Base-by-base conservation (phyloP, 1,284 basidiomycete species). In the Agroathelia rolfsii region DNA sequence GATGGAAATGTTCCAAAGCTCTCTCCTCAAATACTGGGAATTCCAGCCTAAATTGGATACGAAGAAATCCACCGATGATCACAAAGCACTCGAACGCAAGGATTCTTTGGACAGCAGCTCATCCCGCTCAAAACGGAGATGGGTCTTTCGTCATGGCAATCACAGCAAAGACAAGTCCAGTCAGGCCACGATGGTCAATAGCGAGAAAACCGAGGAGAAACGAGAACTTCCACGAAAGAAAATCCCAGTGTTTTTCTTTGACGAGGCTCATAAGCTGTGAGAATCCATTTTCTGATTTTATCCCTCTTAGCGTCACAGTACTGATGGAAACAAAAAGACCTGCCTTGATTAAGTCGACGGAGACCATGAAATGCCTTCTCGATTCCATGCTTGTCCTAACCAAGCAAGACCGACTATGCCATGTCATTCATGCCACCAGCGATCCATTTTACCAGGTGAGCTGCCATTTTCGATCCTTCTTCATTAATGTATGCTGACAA, bases 391-490 rank as follows among this genome's bases (percentile, higher is more conserved):
- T 87, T 12, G 85, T 87, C 10, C 59, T 88, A 30, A 85, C 84
- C 21, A 88, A 87, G 58, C 84, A 88, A 53, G 79, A 88, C 47
- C 64, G 80, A 10, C 53, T 88, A 9, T 84, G 81, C 43, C 84
- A 87, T 46, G 78, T 86, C 45, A 73, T 88, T 30, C 83, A 87
- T 42, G 80, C 83, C 2, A 85, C 85, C 2, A 82, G 76, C 46
- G 84, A 88, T 41, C 76, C 83, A 0, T 86, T 87, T 56, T 87
- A 85, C 50, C 80, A 83, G 46, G n/a, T n/a, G n/a, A n/a, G n/a
- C n/a, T n/a, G n/a, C n/a, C n/a, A n/a, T n/a, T n/a, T n/a, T n/a
- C n/a, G n/a, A n/a, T n/a, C n/a, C n/a, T n/a, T n/a, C n/a, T n/a
- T n/a, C n/a, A n/a, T n/a, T n/a, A n/a, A n/a, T n/a, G n/a, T n/a